Base-by-base conservation (phyloP, 805 yeast species). In the Cyberlindnera petersonii region DNA sequence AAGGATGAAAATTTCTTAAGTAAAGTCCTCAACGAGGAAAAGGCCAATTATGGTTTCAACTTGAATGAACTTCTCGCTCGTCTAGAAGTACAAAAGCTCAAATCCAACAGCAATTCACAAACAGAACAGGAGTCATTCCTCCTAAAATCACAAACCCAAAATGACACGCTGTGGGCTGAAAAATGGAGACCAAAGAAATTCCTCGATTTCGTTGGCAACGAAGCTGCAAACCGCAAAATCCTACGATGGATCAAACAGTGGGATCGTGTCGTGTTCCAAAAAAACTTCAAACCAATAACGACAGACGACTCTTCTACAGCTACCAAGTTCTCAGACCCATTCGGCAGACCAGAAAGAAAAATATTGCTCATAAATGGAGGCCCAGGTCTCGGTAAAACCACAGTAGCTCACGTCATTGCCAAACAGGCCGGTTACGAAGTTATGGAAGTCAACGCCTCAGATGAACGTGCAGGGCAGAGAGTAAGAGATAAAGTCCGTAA, bases 301-400 rank as follows among this genome's bases (percentile, higher is more conserved):
- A 24, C 52, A 28, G 23, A 42, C 6, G 44, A 46, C 22, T 18
- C n/a, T n/a, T 33, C 7, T 11, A 21, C 4, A 7, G n/a, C 34
- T 2, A 13, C 41, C 23, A 45, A 39, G 11, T 47, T 45, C 5
- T 30, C 41, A 1, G 87, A 81, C 53, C 74, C 76, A 1, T 66
- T 72, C 28, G 68, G 72, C 21, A 64, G 89, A 39, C 89, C 89
- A 0, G 64, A 59, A 13, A 71, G 72, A 37, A 82, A 77, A 47
- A 69, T 93, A 0, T 56, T 93, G 16, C 64, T 93, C 28, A 72
- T 93, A 9, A 87, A 82, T 56, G 98, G 98, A 0, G 93, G 96
- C 0, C 88, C 96, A 0, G 98, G 98, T 2, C 71, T 83, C 14
- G 98, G 98, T 9, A 91, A 91, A 56, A 89, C 98, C 0, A 76